Evolutionary conservation across 2,329 filamentous ascomycete species (phyloP).

Genomic region (Colletotrichum lentis): DNA sequence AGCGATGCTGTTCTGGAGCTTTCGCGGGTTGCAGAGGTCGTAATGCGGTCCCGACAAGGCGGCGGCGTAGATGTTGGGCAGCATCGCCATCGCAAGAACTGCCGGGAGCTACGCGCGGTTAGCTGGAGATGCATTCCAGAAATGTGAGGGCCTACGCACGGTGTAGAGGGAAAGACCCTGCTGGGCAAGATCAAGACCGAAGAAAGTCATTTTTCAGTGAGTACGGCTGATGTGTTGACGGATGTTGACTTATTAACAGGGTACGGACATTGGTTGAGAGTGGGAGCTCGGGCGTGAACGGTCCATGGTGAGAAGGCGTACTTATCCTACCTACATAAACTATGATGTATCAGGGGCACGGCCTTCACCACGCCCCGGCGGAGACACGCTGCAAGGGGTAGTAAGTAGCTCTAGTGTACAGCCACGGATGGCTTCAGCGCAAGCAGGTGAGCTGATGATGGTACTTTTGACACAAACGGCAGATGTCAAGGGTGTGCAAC

Average conservation of each 20-base stretch:
- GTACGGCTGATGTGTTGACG: background rate
- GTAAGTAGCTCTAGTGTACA: too few species aligned
- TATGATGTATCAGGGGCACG: background rate
- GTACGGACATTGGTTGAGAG: background rate
- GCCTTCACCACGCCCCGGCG: background rate
- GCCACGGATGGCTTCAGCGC: background rate
- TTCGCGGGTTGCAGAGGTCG: conserved; percentile 52
- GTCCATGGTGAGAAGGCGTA: background rate
- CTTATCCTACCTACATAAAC: background rate
- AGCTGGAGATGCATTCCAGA: background rate
- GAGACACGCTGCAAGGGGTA: background rate
- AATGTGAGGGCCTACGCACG: conserved; percentile 39
- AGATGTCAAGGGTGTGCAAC: background rate
- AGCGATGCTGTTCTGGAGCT: conserved; percentile 44
- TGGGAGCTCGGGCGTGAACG: background rate
- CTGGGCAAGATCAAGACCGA: conserved; percentile 48
- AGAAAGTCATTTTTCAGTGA: conserved; percentile 36
- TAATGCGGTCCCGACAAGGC: conserved; percentile 46
- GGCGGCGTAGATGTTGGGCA: conserved; percentile 49
- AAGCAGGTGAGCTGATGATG: conserved; percentile 8
- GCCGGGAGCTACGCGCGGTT: conserved; percentile 50
- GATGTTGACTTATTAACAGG: background rate
- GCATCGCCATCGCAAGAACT: conserved; percentile 48
- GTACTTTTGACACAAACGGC: conserved; percentile 8
- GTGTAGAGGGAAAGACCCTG: conserved; percentile 48